Base-by-base conservation (phyloP, 2,329 filamentous ascomycete species). In the Lasiodiplodia citricola region DNA sequence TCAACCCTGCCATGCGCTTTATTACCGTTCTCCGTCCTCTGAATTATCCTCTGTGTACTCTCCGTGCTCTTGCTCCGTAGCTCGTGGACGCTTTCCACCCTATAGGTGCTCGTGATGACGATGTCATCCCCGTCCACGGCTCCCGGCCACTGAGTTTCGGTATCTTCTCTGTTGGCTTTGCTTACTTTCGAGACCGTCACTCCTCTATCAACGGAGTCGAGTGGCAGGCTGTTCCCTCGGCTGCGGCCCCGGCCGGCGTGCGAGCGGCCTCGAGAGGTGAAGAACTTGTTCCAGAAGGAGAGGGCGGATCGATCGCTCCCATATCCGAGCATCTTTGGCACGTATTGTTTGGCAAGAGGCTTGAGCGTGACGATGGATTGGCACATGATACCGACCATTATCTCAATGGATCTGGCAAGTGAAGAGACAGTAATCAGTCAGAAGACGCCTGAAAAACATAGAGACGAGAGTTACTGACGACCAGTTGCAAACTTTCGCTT, bases 311-410 rank as follows among this genome's bases (percentile, higher is more conserved):
- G 4, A 35, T 58, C 37, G 1, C 41, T 18, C 14, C 14, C 16
- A 14, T 44, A 44, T 18, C 82, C 81, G 55, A 87, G 81, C 73
- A 87, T 74, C 52, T 80, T 80, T 6, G 86, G 86, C 60, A 86
- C 71, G 62, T 87, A 80, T 10, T 84, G 79, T 41, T 91, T 87
- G 68, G 94, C 88, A 6, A 97, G 83, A 5, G 93, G 93, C 76
- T 96, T 97, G 66, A 96, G 82, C 0, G 91, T 93, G 6, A 93
- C 93, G 28, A 96, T 91, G 73, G 92, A 96, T 51, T 91, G 93
- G 75, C 92, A 95, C 65, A 92, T 89, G 72, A 96, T 92, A 18
- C 92, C 93, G 1, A 95, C 84, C 71, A 95, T 94, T 73, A 96
- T 92, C 78, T 97, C 93, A 67, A 96, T 88, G 37, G 55, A 58